phyloP scores from a whole-genome alignment of 768 basidiomycete species.

The Xerocomus brunneocitrinus region DNA sequence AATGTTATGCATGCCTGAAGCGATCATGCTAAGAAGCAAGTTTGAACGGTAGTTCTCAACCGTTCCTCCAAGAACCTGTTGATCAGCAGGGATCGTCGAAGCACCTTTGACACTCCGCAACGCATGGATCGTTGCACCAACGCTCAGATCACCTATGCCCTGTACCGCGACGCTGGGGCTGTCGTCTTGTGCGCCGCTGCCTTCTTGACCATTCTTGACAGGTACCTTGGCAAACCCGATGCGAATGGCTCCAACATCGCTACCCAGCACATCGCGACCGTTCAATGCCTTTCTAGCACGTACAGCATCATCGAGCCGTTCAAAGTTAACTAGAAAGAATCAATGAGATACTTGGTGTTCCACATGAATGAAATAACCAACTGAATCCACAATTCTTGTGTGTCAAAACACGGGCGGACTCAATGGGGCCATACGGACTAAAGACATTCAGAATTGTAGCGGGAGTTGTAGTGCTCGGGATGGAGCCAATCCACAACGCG shows the following conservation, averaged over 20 bases:
- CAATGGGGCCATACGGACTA: conserved; percentile 95
- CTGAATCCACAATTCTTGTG: conserved; percentile 97
- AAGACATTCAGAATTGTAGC: conserved; percentile 94
- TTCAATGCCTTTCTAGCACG: conserved; percentile 93
- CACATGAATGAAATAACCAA: conserved; percentile 34
- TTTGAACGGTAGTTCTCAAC: conserved; percentile 96
- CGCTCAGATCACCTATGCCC: conserved; percentile 80
- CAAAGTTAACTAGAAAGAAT: conserved; percentile 76
- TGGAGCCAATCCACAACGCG: conserved; percentile 96
- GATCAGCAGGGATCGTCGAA: conserved; percentile 84
- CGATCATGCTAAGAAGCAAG: conserved; percentile 84
- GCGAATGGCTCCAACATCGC: conserved; percentile 93
- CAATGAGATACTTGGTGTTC: background rate
- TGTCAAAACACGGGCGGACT: conserved; percentile 91
- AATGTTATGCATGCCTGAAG: conserved; percentile 62
- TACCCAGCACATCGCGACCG: conserved; percentile 91
- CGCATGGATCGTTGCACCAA: conserved; percentile 85
- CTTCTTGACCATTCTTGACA: conserved; percentile 77
- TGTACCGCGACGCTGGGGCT: conserved; percentile 63
- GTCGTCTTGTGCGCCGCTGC: conserved; percentile 56
- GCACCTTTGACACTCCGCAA: conserved; percentile 89
- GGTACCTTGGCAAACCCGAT: conserved; percentile 98
- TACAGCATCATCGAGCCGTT: conserved; percentile 94
- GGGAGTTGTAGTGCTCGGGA: conserved; percentile 92
- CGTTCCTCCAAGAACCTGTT: conserved; percentile 86